Conservation (phyloP, 371 early-diverging fungal species). For the Mucor circinelloides region DNA sequence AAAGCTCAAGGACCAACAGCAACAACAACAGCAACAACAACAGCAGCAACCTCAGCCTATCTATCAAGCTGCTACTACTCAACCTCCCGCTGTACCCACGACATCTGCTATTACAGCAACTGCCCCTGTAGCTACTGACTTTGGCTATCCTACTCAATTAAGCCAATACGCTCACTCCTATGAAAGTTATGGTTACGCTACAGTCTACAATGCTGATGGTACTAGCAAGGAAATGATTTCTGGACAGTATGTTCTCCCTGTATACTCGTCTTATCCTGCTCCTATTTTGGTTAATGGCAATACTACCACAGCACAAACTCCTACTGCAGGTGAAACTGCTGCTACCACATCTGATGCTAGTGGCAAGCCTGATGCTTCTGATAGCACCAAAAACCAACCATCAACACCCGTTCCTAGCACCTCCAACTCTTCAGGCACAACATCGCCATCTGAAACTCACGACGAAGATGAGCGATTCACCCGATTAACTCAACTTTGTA, state of each 20-base stretch:
- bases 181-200: slow-evolving; percentile 4
- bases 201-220: slow-evolving; percentile 3
- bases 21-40: neutral
- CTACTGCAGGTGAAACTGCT: slow-evolving; percentile 10
- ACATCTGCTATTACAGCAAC: neutral
- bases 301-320: slow-evolving; percentile 5
- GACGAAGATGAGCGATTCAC: slow-evolving; percentile 36
- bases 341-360: slow-evolving; percentile 4
- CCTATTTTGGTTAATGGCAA: slow-evolving; percentile 31
- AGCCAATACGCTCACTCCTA: slow-evolving; percentile 12
- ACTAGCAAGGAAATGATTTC: neutral
- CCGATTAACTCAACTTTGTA: slow-evolving; percentile 47
- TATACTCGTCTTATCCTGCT: slow-evolving; percentile 32
- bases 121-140: neutral
- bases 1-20: neutral
- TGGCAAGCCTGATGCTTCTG: neutral
- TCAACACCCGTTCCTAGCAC: slow-evolving; percentile 46
- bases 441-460: slow-evolving; percentile 36
- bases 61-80: neutral
- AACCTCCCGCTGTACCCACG: neutral
- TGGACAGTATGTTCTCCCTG: slow-evolving; percentile 11
- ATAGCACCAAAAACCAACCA: slow-evolving; percentile 19
- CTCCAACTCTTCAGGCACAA: slow-evolving; percentile 39
- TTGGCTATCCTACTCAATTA: slow-evolving; percentile 19
- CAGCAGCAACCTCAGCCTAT: neutral